Evolutionary conservation across 2,329 filamentous ascomycete genomes (phyloP).

Genomic region (Penicillium aurantiogriseum): DNA sequence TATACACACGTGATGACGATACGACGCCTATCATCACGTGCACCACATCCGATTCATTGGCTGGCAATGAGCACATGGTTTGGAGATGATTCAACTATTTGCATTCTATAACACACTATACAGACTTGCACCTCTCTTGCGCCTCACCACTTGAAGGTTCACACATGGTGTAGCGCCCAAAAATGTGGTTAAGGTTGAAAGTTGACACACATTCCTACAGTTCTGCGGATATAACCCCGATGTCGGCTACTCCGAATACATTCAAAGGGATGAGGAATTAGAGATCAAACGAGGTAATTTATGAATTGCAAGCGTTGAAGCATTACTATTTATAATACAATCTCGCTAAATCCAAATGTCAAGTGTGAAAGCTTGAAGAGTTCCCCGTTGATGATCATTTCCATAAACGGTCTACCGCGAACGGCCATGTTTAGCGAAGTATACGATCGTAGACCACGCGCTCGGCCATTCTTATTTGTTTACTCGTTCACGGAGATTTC

Average conservation of each 20-base stretch:
- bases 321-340: neutral
- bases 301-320: neutral
- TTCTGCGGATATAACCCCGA: conserved; percentile 1
- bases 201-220: neutral
- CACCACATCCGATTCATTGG: neutral
- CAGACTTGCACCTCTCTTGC: neutral
- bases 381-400: conserved; percentile 3
- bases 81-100: neutral
- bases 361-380: neutral
- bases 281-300: neutral
- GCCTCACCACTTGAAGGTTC: neutral
- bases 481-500: conserved; percentile 11
- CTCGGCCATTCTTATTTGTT: conserved; percentile 11
- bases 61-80: neutral
- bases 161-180: neutral
- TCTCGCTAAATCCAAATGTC: neutral
- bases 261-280: neutral
- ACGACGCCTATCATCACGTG: conserved; percentile 2
- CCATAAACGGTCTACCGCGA: conserved; percentile 16
- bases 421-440: conserved; percentile 11
- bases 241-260: conserved; percentile 1
- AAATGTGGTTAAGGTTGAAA: neutral
- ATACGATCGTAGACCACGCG: neutral
- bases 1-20: conserved; percentile 9
- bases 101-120: neutral